Conservation (phyloP, 495 filamentous ascomycete genomes). For the Acidomyces sp. region DNA sequence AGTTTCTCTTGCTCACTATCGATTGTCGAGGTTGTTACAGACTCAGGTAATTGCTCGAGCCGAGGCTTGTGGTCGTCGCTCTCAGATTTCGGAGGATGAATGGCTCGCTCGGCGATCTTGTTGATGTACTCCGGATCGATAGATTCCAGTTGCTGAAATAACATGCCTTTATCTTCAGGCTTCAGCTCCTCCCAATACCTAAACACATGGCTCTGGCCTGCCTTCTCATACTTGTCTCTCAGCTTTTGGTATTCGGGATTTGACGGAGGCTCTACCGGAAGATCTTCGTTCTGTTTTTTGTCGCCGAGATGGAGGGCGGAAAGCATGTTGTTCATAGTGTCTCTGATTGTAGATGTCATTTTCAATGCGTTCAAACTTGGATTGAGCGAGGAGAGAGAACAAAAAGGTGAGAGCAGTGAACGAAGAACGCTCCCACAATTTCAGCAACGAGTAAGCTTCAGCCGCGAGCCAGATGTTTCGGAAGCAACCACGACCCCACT, state of each 20-base stretch:
- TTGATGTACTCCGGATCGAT: conserved; percentile 79
- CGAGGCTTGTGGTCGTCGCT: conserved; percentile 38
- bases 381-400: no score
- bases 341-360: conserved; percentile 6
- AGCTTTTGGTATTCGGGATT: conserved; percentile 60
- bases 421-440: no score
- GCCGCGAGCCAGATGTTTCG: no score
- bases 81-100: conserved; percentile 56
- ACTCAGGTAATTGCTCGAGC: conserved; percentile 83
- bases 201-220: conserved; percentile 81
- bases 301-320: conserved; percentile 18
- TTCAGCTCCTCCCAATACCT: conserved; percentile 73
- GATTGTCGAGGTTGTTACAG: conserved; percentile 77
- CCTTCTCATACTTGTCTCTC: conserved; percentile 60
- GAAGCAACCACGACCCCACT: no score
- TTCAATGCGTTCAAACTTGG: no score
- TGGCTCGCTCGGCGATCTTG: conserved; percentile 63
- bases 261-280: conserved; percentile 35
- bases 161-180: conserved; percentile 54
- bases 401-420: no score
- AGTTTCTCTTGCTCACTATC: conserved; percentile 74
- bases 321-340: conserved; percentile 17
- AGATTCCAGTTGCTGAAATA: conserved; percentile 67
- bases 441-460: no score
- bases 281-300: conserved; percentile 9